These are phyloP conservation scores for Umbelopsis sp. DNA, from an alignment of 192 early-diverging fungal genomes.

Conservation along the genomic window DNA sequence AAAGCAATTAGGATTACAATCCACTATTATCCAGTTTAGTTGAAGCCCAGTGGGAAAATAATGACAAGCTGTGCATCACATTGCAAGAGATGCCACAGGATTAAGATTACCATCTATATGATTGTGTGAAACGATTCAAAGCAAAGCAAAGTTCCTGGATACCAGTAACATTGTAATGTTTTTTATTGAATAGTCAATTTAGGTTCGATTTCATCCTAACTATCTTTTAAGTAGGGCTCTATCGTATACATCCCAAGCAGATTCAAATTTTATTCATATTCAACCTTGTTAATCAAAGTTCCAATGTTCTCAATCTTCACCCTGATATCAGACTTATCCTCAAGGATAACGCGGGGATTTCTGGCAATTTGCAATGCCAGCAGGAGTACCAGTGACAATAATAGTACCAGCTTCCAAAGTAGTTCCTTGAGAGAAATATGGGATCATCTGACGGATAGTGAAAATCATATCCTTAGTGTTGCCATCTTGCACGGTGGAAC, in stretches of 20 bases:
- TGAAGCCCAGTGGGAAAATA: too few species aligned
- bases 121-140: too few species aligned
- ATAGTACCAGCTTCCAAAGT: slow-evolving; percentile 56
- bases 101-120: too few species aligned
- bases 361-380: slow-evolving; percentile 52
- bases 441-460: slow-evolving; percentile 44
- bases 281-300: slow-evolving; percentile 44
- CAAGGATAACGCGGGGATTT: slow-evolving; percentile 47
- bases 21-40: too few species aligned
- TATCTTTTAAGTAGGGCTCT: too few species aligned
- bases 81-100: too few species aligned
- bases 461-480: slow-evolving; percentile 61
- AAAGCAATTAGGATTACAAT: too few species aligned
- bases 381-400: slow-evolving; percentile 19
- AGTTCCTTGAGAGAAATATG: slow-evolving; percentile 57
- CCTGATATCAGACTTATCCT: slow-evolving; percentile 48
- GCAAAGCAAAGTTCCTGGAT: too few species aligned
- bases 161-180: too few species aligned
- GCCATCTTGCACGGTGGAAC: slow-evolving; percentile 50
- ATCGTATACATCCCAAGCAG: neutral
- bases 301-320: slow-evolving; percentile 59
- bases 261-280: slow-evolving; percentile 39
- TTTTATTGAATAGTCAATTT: too few species aligned
- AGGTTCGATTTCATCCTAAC: too few species aligned
- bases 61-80: too few species aligned